Conservation (phyloP, 441 rosid species). For the Populus hybrid region DNA sequence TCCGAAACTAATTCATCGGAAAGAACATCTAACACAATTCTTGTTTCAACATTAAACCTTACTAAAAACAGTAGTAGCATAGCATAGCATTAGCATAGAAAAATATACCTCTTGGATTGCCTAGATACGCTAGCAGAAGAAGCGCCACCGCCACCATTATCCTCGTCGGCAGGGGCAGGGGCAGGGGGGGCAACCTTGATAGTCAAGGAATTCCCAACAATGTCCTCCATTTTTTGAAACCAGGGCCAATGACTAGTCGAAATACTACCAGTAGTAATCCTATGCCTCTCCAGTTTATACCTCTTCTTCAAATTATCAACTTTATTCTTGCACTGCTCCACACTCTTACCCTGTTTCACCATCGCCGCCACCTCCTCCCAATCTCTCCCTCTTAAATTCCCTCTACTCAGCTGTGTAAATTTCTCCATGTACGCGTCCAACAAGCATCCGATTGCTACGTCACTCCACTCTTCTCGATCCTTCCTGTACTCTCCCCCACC, state of each 20-base stretch:
- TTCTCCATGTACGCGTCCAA: slow-evolving; percentile 71
- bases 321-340: slow-evolving; percentile 97
- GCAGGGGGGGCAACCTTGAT: background rate
- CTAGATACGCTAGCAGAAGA: slow-evolving; percentile 25
- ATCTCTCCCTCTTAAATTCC: slow-evolving; percentile 86
- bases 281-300: slow-evolving; percentile 73
- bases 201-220: slow-evolving; percentile 47
- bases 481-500: slow-evolving; percentile 39
- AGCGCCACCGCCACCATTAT: slow-evolving; percentile 7
- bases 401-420: slow-evolving; percentile 71
- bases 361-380: slow-evolving; percentile 92
- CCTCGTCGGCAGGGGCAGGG: background rate
- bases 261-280: slow-evolving; percentile 51
- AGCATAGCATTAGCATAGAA: background rate
- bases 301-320: slow-evolving; percentile 87
- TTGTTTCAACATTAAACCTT: no score
- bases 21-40: no score
- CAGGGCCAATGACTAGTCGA: slow-evolving; percentile 80
- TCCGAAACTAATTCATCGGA: no score
- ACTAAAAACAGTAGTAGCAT: no score
- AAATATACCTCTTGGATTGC: slow-evolving; percentile 56
- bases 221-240: slow-evolving; percentile 88
- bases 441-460: slow-evolving; percentile 70
- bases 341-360: slow-evolving; percentile 74
- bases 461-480: slow-evolving; percentile 96